Evolutionary conservation across 2,329 filamentous ascomycete species (phyloP), one percentile per base, ranked within the genome.

Genomic region (Madurella mycetomatis): DNA sequence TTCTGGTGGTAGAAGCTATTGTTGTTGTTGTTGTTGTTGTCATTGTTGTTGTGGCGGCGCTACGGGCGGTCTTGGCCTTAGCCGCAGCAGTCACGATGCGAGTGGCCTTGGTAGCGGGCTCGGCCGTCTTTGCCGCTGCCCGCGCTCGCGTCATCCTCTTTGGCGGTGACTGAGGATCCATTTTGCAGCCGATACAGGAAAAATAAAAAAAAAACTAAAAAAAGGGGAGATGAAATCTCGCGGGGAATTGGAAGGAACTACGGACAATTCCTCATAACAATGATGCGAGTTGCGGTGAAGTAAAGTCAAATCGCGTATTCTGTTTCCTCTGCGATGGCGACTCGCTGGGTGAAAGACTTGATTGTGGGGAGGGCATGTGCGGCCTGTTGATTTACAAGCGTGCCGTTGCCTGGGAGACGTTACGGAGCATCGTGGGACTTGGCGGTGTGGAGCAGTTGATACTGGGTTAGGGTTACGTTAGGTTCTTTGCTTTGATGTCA

Each of bases 111-210:
- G 60, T 47, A 39, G 63, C 58, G 19, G 64, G 61, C 46, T 65
- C 63, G 19, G 61, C 54, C 18, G 64, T 66, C 59, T 71, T 73
- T 39, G 72, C 72, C 46, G 74, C 73, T 55, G 73, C 74, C 61
- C 73, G 65, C 43, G 76, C 73, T 60, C 81, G 77, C 58, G 81
- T 84, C 64, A 83, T 76, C 60, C 81, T 78, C 70, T 82, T 82
- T 37, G 81, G 81, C 49, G 81, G 80, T 55, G 79, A 83, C 60
- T 72, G 67, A 49, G 70, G 69, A 60, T 80, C 77, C 80, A 84
- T 82, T 59, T 49, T 73, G 56, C 53, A 31, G 30, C 40, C 32
- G 41, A 47, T 42, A 34, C n/a, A 15, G 41, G 8, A 41, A n/a
- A 41, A 12, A 42, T 17, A 49, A 30, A 45, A 12, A 41, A 40